A percentile compares a stretch with the other conserved stretches of the same genome.
phyloP scores from a whole-genome alignment of 345 rosid species.

The Dipteronia sinensis region DNA sequence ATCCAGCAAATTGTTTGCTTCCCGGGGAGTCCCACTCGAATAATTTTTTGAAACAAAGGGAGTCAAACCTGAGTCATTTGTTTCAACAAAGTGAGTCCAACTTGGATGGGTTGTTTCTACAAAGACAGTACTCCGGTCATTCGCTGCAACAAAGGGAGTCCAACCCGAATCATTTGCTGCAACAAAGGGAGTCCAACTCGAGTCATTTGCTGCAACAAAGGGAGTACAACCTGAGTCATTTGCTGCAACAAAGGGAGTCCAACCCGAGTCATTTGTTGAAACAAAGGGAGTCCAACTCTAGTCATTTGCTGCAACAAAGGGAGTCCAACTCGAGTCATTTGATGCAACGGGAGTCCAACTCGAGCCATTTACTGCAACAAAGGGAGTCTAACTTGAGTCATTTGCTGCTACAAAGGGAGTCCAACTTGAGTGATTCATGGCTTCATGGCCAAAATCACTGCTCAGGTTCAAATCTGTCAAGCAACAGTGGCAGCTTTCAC shows the following conservation, averaged over 20 bases:
- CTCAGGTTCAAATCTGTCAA: slow-evolving; percentile 37
- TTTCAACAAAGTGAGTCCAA: slow-evolving; percentile 9
- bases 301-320: neutral
- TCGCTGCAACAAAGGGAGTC: neutral
- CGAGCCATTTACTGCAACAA: slow-evolving; percentile 25
- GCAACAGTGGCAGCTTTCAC: slow-evolving; percentile 23
- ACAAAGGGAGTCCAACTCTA: too few relatives aligned
- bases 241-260: slow-evolving; percentile 15
- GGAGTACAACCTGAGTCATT: slow-evolving; percentile 22
- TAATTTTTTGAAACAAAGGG: neutral
- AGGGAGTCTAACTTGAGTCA: neutral
- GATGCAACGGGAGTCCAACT: neutral
- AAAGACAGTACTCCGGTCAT: neutral
- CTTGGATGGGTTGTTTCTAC: neutral
- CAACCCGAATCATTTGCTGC: neutral
- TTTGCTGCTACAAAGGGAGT: slow-evolving; percentile 5
- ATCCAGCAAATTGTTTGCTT: neutral
- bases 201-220: neutral
- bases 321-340: neutral
- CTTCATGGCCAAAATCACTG: slow-evolving; percentile 30
- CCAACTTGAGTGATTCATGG: slow-evolving; percentile 26
- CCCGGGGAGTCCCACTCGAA: neutral
- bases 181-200: slow-evolving; percentile 4
- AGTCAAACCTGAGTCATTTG: slow-evolving; percentile 24
- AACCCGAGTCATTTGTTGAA: too few relatives aligned